Evolutionary conservation across 2,329 filamentous ascomycete genomes (phyloP), one percentile per base, ranked within the genome.

Genomic region (Clonostachys rosea): DNA sequence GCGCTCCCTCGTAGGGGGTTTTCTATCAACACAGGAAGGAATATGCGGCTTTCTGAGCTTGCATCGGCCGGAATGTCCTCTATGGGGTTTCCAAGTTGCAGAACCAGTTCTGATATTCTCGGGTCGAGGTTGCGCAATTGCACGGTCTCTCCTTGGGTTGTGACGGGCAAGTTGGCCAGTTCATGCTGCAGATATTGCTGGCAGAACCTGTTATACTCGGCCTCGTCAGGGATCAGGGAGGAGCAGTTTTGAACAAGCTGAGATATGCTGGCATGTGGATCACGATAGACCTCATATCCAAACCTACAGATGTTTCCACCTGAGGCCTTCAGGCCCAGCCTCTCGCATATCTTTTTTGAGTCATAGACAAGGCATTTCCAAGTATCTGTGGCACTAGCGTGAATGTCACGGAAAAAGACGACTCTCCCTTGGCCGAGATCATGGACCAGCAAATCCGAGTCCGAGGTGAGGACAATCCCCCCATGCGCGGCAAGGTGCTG

Each of bases 391-490:
- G 53, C 50, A 34, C 61, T 49, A 24, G 59, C 34, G 34, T 79
- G 73, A 2, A 92, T 63, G 43, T 89, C 85, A 47, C 77, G 73
- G 33, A 95, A 77, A 48, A 92, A 84, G 1, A 83, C 70, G 0
- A 95, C 81, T 1, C 74, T 71, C 0, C 86, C 86, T 2, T 74
- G 52, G 0, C 84, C 85, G 9, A 92, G 73, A 49, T 89, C 77
- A 59, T 91, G 84, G 0, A 92, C 75, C 1, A 95, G 70, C 9
- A 96, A 74, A 59, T 97, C 92, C 0, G 91, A 95, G 58, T 97
- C 92, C n/a, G 83, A 84, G 1, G 90, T 95, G 7, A 96, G 66
- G 13, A 90, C 76, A 2, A 73, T 69, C 1, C 79, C 81, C 3
- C 75, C 71, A 33, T 72, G 59, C 3, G 68, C 52, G n/a, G 72